Conservation (phyloP, 2,329 filamentous ascomycete genomes). For the Sclerotinia borealis region DNA sequence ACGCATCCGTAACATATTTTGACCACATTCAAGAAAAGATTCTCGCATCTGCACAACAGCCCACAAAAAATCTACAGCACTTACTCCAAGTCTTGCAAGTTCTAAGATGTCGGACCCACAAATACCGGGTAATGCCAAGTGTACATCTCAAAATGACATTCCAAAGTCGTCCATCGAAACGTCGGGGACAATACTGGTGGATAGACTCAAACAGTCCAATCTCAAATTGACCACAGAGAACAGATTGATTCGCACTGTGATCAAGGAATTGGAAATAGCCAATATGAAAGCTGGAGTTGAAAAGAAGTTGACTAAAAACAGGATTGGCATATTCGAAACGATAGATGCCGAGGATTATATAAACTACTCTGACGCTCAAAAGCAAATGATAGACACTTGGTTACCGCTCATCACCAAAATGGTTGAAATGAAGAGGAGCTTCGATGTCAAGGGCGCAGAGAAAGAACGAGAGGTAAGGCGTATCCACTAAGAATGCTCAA, state of each 20-base stretch:
- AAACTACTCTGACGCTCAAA: not conserved
- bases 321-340: not conserved
- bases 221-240: not conserved
- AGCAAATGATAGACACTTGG: not conserved
- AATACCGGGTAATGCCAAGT: not conserved
- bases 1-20: not conserved
- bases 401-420: not conserved
- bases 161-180: not conserved
- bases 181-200: not conserved
- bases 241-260: not conserved
- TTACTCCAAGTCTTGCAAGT: too few relatives aligned
- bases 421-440: not conserved
- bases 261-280: not conserved
- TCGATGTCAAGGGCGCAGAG: not conserved
- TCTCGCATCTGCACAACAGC: not conserved
- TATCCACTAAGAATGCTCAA: not conserved
- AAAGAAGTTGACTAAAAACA: not conserved
- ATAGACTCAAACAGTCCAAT: not conserved
- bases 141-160: not conserved
- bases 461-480: not conserved
- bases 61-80: too few relatives aligned
- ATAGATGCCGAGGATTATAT: not conserved
- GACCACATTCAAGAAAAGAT: not conserved
- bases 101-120: not conserved
- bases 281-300: not conserved